Percentiles rank a stretch among this genome's conserved stretches.
phyloP scores from a whole-genome alignment of 2,329 filamentous ascomycete genomes.

The Phaeomoniella chlamydospora region DNA sequence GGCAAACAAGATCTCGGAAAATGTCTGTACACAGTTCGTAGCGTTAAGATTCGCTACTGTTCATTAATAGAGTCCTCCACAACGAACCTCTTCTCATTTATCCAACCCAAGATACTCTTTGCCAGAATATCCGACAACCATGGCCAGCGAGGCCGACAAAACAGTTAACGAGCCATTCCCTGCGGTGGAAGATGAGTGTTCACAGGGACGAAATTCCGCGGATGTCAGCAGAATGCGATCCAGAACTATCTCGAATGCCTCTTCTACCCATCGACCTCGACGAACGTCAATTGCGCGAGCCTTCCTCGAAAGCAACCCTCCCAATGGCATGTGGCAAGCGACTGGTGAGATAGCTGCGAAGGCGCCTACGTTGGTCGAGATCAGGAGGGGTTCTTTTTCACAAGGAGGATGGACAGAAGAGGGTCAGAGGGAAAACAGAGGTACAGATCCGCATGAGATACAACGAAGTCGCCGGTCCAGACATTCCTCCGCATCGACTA shows the following conservation, averaged over 20 bases:
- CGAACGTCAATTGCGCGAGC: constrained; percentile 4
- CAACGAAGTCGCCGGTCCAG: constrained; percentile 12
- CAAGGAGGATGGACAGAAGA: constrained; percentile 16
- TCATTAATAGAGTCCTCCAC: no score
- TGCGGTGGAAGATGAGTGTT: background rate
- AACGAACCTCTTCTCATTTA: no score
- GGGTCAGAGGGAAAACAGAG: constrained; percentile 15
- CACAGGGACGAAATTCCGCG: background rate
- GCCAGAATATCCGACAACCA: no score
- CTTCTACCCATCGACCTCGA: constrained; percentile 1
- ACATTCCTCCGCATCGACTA: background rate
- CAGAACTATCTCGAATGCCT: background rate
- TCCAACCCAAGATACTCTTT: no score
- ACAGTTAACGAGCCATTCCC: background rate
- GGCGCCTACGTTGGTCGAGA: constrained; percentile 16
- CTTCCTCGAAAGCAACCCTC: constrained; percentile 17
- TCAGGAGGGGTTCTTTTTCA: constrained; percentile 15
- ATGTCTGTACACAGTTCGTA: no score
- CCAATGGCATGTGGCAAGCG: constrained; percentile 18
- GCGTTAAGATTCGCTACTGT: no score
- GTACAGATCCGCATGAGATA: constrained; percentile 15
- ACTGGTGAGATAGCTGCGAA: constrained; percentile 16
- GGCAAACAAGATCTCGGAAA: no score
- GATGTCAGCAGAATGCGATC: background rate
- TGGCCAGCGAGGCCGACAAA: background rate